Percentiles rank a stretch among this genome's conserved stretches.
Conservation (phyloP, 2,329 filamentous ascomycete genomes). For the Plenodomus tracheiphilus region DNA sequence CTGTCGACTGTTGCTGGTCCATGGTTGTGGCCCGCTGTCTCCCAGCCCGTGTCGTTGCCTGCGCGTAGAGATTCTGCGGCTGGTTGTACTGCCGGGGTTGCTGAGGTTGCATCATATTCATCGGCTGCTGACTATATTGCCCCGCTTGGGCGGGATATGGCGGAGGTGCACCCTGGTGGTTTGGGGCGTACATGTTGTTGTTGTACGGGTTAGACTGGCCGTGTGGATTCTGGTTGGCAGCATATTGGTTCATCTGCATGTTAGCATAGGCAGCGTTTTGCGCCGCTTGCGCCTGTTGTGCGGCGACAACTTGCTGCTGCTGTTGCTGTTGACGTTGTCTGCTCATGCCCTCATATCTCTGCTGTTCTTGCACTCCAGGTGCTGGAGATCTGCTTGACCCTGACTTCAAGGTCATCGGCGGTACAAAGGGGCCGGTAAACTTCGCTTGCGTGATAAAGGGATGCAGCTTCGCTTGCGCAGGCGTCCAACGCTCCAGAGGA, state of each 20-base stretch:
- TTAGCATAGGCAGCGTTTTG: conserved; percentile 69
- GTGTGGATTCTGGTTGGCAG: conserved; percentile 48
- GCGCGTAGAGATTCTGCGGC: conserved; percentile 73
- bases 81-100: conserved; percentile 51
- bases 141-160: conserved; percentile 75
- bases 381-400: conserved; percentile 85
- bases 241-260: conserved; percentile 63
- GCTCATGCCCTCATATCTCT: conserved; percentile 90
- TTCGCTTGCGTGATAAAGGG: conserved; percentile 99
- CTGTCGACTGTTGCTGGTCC: conserved; percentile 89
- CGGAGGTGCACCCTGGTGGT: conserved; percentile 72
- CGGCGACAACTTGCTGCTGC: conserved; percentile 58
- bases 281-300: conserved; percentile 54
- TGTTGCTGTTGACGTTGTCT: conserved; percentile 77
- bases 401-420: conserved; percentile 93
- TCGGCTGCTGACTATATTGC: conserved; percentile 54
- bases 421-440: conserved; percentile 93
- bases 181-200: conserved; percentile 72
- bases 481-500: conserved; percentile 94
- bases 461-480: conserved; percentile 94
- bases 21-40: conserved; percentile 93
- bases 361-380: conserved; percentile 91
- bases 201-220: conserved; percentile 71
- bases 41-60: conserved; percentile 74
- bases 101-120: conserved; percentile 53